Conservation (phyloP, 345 rosid genomes). For the Gossypium bickii region DNA sequence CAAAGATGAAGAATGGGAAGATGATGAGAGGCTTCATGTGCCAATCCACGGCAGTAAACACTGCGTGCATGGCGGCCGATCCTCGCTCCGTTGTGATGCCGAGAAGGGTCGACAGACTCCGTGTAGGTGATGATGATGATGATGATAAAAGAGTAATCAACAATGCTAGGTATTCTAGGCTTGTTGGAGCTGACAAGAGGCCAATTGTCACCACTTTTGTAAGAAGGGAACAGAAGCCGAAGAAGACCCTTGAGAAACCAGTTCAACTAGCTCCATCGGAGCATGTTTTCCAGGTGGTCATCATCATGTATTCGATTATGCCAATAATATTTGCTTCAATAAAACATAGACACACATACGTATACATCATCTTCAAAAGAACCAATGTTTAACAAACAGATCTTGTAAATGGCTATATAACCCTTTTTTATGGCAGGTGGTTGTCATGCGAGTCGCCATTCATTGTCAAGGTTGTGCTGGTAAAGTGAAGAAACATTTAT, state of each 20-base stretch:
- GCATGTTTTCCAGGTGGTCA: conserved; percentile 34
- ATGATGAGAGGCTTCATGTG: conserved; percentile 54
- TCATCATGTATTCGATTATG: background rate
- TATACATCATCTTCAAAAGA: too few relatives aligned
- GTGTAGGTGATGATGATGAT: background rate
- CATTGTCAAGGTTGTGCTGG: conserved; percentile 82
- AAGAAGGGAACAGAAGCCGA: conserved; percentile 8
- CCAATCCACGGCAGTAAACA: conserved; percentile 45
- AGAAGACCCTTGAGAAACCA: background rate
- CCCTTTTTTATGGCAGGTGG: conserved; percentile 35
- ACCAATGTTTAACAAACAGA: too few relatives aligned
- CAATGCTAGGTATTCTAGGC: conserved; percentile 30
- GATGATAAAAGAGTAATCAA: conserved; percentile 7
- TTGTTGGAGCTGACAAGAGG: conserved; percentile 9
- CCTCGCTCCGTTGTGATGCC: conserved; percentile 38
- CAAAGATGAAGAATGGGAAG: conserved; percentile 17
- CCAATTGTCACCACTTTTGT: conserved; percentile 2
- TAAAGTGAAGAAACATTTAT: conserved; percentile 57
- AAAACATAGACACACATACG: too few relatives aligned
- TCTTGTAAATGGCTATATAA: too few relatives aligned
- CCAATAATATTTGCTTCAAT: background rate
- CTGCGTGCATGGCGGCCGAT: conserved; percentile 41
- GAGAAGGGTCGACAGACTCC: conserved; percentile 21
- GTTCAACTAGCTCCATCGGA: conserved; percentile 18
- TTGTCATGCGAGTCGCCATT: conserved; percentile 59